These are phyloP conservation scores for Hyaloperonospora arabidopsidis DNA, from an alignment of 352 stramenopile genomes.

Conservation along the genomic window DNA sequence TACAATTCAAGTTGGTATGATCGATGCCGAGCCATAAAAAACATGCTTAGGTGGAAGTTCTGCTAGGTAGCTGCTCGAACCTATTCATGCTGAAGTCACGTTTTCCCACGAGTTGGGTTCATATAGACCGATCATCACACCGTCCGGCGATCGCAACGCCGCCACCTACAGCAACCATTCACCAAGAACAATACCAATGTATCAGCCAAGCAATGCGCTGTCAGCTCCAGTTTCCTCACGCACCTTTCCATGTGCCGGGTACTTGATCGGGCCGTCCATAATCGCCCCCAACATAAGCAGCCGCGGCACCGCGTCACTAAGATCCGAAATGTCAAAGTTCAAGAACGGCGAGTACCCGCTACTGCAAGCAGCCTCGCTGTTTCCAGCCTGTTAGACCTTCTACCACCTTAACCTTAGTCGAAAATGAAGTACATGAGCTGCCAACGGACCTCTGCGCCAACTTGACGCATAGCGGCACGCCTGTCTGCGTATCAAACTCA, in stretches of 20 bases:
- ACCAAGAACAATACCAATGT: slow-evolving; percentile 1
- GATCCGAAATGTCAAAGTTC: slow-evolving; percentile 87
- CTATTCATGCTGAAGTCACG: slow-evolving; percentile 58
- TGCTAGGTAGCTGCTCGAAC: no score
- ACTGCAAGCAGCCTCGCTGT: slow-evolving; percentile 71
- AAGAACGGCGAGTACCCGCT: slow-evolving; percentile 86
- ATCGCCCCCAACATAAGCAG: slow-evolving; percentile 82
- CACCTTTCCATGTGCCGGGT: slow-evolving; percentile 85
- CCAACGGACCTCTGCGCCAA: slow-evolving; percentile 57
- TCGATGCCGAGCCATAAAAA: no score
- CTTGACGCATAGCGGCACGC: slow-evolving; percentile 71
- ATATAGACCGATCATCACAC: slow-evolving; percentile 89
- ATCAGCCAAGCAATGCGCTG: background rate
- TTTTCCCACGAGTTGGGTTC: slow-evolving; percentile 85
- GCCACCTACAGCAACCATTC: slow-evolving; percentile 46
- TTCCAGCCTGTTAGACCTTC: no score
- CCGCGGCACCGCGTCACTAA: slow-evolving; percentile 80
- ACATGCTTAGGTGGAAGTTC: no score
- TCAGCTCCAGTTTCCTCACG: background rate
- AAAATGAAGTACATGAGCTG: background rate
- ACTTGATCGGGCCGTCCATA: slow-evolving; percentile 90
- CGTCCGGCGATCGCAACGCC: slow-evolving; percentile 80
- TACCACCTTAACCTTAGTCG: no score
- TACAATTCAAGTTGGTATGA: no score
- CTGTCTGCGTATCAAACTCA: slow-evolving; percentile 63